phyloP scores from a whole-genome alignment of 108 stramenopile species.

The Mediolabrus comicus region DNA sequence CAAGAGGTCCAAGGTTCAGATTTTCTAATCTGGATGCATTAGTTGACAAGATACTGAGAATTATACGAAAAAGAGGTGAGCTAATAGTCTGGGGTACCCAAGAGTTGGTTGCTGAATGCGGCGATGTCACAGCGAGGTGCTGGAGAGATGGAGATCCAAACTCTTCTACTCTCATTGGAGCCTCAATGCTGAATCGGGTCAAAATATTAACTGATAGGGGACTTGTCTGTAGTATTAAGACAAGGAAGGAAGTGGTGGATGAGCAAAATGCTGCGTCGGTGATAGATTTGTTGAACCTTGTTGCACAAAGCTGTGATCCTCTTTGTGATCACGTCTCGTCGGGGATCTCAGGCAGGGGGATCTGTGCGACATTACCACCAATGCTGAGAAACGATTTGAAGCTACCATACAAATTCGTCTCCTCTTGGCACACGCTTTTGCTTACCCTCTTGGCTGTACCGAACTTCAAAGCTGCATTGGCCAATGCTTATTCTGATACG shows the following conservation, averaged over 20 bases:
- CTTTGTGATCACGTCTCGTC: slow-evolving; percentile 62
- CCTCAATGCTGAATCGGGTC: slow-evolving; percentile 64
- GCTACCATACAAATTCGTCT: slow-evolving; percentile 59
- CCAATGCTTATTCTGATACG: slow-evolving; percentile 89
- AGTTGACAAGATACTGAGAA: slow-evolving; percentile 52
- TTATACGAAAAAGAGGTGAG: slow-evolving; percentile 67
- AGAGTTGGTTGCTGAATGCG: slow-evolving; percentile 69
- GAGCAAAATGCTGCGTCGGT: slow-evolving; percentile 75
- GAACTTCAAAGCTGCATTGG: slow-evolving; percentile 89
- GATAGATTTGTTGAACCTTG: slow-evolving; percentile 60
- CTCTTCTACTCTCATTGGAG: slow-evolving; percentile 58
- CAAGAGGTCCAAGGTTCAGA: slow-evolving; percentile 24
- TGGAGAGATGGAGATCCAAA: slow-evolving; percentile 79
- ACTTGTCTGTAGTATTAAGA: slow-evolving; percentile 66
- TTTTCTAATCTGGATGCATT: slow-evolving; percentile 44
- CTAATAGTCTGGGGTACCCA: slow-evolving; percentile 81
- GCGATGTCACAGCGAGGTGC: slow-evolving; percentile 46
- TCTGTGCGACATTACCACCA: slow-evolving; percentile 55
- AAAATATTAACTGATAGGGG: slow-evolving; percentile 48
- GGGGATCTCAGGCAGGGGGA: slow-evolving; percentile 52
- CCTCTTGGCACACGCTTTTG: slow-evolving; percentile 83
- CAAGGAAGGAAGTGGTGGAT: slow-evolving; percentile 55
- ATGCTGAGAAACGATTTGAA: slow-evolving; percentile 76
- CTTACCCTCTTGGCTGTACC: slow-evolving; percentile 90
- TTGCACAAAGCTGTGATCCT: slow-evolving; percentile 77